Percentiles rank a stretch among this genome's conserved stretches.
Conservation (phyloP, 805 yeast species). For the Torulaspora maleeae region DNA sequence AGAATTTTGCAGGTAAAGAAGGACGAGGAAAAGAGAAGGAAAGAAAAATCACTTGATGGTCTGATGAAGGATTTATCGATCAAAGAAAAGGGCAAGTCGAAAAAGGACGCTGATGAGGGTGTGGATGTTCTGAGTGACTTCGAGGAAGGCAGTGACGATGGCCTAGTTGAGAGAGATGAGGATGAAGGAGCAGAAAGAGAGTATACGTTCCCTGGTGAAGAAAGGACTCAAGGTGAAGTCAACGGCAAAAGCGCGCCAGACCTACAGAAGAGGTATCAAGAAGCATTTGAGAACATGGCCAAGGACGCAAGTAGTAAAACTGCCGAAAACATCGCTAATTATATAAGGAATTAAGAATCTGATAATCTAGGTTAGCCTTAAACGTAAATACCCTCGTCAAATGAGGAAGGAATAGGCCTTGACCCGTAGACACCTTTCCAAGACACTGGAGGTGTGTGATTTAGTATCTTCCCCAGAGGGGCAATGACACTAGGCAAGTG, state of each 20-base stretch:
- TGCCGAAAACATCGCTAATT: conserved; percentile 68
- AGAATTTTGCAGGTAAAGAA: conserved; percentile 70
- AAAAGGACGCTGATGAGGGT: conserved; percentile 42
- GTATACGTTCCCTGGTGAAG: conserved; percentile 66
- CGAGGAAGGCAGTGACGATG: conserved; percentile 43
- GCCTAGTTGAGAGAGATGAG: conserved; percentile 43
- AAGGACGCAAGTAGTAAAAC: conserved; percentile 60
- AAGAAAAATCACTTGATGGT: conserved; percentile 63
- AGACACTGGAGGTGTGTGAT: conserved; percentile 59
- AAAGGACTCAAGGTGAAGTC: conserved; percentile 54
- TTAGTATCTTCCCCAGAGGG: conserved; percentile 15
- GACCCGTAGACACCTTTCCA: conserved; percentile 87
- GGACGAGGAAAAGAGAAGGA: conserved; percentile 64
- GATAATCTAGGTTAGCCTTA: conserved; percentile 9
- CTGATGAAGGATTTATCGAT: conserved; percentile 86
- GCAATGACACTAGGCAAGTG: conserved; percentile 26
- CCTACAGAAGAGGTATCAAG: conserved; percentile 65
- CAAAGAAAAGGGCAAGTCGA: conserved; percentile 32
- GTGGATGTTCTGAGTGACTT: conserved; percentile 48
- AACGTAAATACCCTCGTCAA: conserved; percentile 68
- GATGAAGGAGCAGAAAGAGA: conserved; percentile 57
- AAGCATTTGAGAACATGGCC: conserved; percentile 60
- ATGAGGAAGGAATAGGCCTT: conserved; percentile 56
- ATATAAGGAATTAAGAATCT: conserved; percentile 43
- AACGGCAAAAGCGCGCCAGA: conserved; percentile 41